Conservation (phyloP, 2,329 filamentous ascomycete species). For the Trichoderma endophyticum region DNA sequence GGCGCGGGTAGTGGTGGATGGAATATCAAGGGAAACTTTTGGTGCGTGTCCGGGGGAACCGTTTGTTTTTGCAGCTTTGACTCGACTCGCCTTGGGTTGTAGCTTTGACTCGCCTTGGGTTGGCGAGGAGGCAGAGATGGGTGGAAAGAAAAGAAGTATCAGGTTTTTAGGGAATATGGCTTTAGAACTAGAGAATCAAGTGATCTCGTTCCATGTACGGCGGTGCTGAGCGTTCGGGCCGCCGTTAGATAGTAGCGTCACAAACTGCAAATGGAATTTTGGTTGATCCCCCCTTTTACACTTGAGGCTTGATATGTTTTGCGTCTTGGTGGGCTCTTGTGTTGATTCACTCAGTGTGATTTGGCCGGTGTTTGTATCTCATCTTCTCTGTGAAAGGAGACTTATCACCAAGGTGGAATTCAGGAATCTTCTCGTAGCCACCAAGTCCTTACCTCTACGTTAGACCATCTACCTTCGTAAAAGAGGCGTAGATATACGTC, state of each 20-base stretch:
- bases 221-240: constrained; percentile 1
- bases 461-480: no score
- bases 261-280: constrained; percentile 16
- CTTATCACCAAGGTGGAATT: neutral
- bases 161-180: neutral
- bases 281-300: constrained; percentile 1
- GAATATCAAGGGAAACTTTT: constrained; percentile 22
- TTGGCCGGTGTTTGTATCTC: neutral
- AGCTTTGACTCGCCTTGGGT: neutral
- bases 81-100: neutral
- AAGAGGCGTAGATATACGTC: no score
- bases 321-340: neutral
- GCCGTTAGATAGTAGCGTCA: constrained; percentile 12
- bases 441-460: no score
- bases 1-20: constrained; percentile 21
- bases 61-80: constrained; percentile 23
- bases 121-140: neutral
- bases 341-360: neutral
- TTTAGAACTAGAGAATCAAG: constrained; percentile 33
- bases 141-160: neutral
- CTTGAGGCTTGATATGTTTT: neutral
- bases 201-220: constrained; percentile 28
- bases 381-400: no score
- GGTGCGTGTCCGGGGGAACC: constrained; percentile 29
- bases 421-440: no score